Conservation (phyloP, 2,329 filamentous ascomycete genomes). For the Chaetothyriales sp. region DNA sequence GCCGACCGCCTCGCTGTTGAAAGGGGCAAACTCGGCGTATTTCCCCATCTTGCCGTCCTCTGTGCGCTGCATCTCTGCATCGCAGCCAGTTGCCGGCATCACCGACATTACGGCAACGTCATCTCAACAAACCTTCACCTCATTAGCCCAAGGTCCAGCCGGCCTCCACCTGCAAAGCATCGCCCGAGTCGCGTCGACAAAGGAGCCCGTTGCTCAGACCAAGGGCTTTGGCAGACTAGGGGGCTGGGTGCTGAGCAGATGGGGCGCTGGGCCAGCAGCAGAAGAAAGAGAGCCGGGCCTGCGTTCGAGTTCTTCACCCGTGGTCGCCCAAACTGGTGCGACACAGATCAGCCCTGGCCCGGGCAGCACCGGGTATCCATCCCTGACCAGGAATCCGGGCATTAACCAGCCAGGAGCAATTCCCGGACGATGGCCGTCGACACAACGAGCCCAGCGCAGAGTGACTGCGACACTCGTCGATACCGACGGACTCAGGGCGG, state of each 20-base stretch:
- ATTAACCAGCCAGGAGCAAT: constrained; percentile 68
- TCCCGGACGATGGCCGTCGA: constrained; percentile 47
- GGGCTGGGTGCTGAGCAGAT: constrained; percentile 50
- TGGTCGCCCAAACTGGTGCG: neutral
- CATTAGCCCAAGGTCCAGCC: constrained; percentile 2
- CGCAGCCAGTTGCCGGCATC: constrained; percentile 39
- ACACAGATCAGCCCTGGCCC: neutral
- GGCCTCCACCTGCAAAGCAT: neutral
- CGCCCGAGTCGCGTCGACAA: neutral
- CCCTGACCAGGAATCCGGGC: constrained; percentile 37
- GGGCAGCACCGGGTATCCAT: constrained; percentile 2
- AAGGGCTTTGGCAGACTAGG: constrained; percentile 37
- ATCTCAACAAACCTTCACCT: constrained; percentile 32
- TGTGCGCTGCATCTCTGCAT: constrained; percentile 20
- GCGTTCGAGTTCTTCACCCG: constrained; percentile 1
- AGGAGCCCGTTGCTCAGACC: constrained; percentile 8
- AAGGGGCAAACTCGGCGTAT: constrained; percentile 14
- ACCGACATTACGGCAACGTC: constrained; percentile 39
- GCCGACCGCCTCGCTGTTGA: constrained; percentile 55
- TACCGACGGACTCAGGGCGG: constrained; percentile 45
- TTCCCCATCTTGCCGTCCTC: constrained; percentile 16
- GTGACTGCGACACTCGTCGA: constrained; percentile 46
- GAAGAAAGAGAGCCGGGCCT: constrained; percentile 20
- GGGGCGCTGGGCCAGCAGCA: constrained; percentile 41
- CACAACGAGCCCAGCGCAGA: constrained; percentile 39